Percentiles rank a stretch among this genome's conserved stretches.
Evolutionary conservation across 2,329 filamentous ascomycete genomes (phyloP).

Genomic region (Fusarium dlaminii): DNA sequence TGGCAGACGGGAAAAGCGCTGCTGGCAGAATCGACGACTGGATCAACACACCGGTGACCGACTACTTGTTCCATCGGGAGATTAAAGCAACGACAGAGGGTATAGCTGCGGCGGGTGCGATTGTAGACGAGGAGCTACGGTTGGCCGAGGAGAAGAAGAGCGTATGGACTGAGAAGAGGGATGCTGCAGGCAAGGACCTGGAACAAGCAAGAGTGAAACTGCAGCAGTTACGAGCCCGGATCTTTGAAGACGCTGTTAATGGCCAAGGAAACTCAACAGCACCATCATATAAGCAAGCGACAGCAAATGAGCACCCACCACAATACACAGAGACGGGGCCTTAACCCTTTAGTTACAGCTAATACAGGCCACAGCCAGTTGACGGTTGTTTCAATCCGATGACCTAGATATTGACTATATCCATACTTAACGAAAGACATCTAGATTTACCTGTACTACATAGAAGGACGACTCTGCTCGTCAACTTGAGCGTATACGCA

Average conservation of each 20-base stretch:
- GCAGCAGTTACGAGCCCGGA: background rate
- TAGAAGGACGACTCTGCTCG: too few species aligned
- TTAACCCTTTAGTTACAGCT: background rate
- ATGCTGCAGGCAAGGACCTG: background rate
- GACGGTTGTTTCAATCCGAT: too few species aligned
- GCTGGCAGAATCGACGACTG: background rate
- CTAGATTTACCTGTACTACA: too few species aligned
- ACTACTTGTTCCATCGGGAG: slow-evolving; percentile 1
- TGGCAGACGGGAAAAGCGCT: background rate
- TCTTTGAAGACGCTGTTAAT: background rate
- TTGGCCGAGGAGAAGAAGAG: background rate
- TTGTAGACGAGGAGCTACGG: background rate
- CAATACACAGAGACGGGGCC: background rate
- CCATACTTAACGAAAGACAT: too few species aligned
- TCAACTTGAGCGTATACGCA: too few species aligned
- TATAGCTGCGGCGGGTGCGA: background rate
- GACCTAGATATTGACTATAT: too few species aligned
- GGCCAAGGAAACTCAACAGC: background rate
- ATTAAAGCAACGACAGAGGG: background rate
- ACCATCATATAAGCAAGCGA: background rate
- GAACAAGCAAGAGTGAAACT: background rate
- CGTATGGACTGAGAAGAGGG: background rate
- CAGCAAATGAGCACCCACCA: background rate
- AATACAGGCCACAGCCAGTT: too few species aligned
- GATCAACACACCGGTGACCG: background rate